Percentiles rank a stretch among this genome's conserved stretches.
Conservation (phyloP, 352 stramenopile genomes). For the Globisporangium cystogenes region DNA sequence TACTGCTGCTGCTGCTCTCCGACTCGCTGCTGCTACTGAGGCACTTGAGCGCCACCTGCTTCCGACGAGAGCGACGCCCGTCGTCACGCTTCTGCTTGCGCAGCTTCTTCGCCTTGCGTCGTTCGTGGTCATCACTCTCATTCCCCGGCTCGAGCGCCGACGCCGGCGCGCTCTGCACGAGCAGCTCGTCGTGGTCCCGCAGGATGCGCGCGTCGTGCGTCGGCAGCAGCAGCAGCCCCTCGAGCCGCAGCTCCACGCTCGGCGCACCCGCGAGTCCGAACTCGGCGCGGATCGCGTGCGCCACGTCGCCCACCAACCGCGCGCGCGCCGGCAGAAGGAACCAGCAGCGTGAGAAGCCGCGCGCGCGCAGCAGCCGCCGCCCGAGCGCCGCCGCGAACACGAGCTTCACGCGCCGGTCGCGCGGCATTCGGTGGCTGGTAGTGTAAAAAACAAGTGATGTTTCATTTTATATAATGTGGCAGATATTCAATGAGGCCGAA, state of each 20-base stretch:
- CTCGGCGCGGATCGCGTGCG: conserved; percentile 43
- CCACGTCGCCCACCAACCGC: conserved; percentile 55
- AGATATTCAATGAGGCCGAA: too few relatives aligned
- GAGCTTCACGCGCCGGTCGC: conserved; percentile 29
- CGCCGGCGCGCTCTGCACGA: conserved; percentile 31
- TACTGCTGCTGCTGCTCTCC: too few relatives aligned
- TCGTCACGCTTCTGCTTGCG: neutral
- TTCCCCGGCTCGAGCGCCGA: neutral
- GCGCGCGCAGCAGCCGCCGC: conserved; percentile 31
- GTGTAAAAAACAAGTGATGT: too few relatives aligned
- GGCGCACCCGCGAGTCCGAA: conserved; percentile 35
- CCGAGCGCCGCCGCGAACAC: conserved; percentile 53
- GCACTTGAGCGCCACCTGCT: too few relatives aligned
- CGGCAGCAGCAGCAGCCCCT: conserved; percentile 52
- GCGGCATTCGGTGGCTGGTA: neutral
- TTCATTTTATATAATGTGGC: too few relatives aligned
- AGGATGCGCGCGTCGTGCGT: conserved; percentile 53
- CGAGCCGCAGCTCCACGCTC: conserved; percentile 49
- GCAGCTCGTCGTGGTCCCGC: conserved; percentile 56
- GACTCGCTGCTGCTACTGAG: too few relatives aligned
- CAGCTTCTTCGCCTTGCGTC: neutral
- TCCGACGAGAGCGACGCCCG: too few relatives aligned
- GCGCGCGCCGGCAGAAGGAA: conserved; percentile 44
- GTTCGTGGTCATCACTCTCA: neutral
- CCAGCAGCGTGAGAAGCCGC: conserved; percentile 61